Evolutionary conservation across 176 grass and related monocot species (phyloP), one percentile per base, ranked within the genome.

Genomic region (Musa schizocarpa): DNA sequence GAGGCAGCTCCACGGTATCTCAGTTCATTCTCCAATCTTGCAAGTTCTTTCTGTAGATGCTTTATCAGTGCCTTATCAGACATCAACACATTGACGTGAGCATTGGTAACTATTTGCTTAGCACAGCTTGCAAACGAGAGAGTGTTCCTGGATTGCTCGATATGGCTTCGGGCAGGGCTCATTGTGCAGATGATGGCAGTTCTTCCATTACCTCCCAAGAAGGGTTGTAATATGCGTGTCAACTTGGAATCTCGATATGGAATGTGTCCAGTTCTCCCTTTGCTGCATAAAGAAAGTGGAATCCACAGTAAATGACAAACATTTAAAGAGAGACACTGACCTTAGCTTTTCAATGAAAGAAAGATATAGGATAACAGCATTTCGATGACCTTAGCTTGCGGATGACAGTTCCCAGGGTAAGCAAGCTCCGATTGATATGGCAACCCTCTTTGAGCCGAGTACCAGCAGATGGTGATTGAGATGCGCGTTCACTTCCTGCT

Each of bases 241-340:
- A 98, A 80, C 79, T 98, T 98, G 61, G 94, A 98, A 84, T 98
- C 94, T 83, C 94, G 85, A 69, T 93, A 98, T 22, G 94, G 94
- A 19, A 98, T 88, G 23, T 98, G 94, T 0, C 94, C 94, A 59
- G 81, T 98, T 79, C 82, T 91, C 17, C 94, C 86, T 70, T 88
- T 92, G 72, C 94, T 91, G 83, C 81, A 88, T 17, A 7, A 34
- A 53, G 13, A 57, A 57, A 13, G 11, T 11, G n/a, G 9, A 17
- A 61, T 6, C 9, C 9, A 75, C 63, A 80, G 19, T 73, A 34
- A 5, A 27, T 43, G 21, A 78, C 70, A 58, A 52, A n/a, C 75
- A 12, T 27, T 13, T 29, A 54, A 51, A 24, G 65, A 1, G 43
- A 55, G n/a, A 0, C 43, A 20, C 25, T 0, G 27, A 24, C 24